A percentile compares a stretch with the other conserved stretches of the same genome.
Conservation (phyloP, 331 rosid genomes). For the Malus hybrid region DNA sequence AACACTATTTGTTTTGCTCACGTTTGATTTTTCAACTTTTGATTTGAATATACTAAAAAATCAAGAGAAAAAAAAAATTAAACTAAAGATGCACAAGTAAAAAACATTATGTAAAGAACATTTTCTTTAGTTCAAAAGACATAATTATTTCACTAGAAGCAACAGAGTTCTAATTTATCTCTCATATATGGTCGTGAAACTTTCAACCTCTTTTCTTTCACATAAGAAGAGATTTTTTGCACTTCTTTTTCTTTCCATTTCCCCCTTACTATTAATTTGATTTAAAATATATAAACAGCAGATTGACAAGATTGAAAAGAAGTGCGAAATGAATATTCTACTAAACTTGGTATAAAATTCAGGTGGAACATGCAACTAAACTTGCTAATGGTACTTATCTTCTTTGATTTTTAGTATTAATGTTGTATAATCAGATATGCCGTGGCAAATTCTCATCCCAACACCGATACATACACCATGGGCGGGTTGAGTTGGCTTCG, state of each 20-base stretch:
- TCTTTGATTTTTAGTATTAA: background rate
- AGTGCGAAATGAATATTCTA: background rate
- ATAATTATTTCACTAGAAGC: too few species aligned
- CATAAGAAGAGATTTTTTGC: too few species aligned
- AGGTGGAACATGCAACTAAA: background rate
- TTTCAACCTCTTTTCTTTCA: too few species aligned
- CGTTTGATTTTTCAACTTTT: too few species aligned
- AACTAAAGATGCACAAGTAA: too few species aligned
- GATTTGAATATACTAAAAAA: too few species aligned
- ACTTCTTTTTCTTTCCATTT: too few species aligned
- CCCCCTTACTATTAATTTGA: background rate
- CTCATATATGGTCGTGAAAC: accelerated
- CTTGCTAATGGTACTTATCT: background rate
- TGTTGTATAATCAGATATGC: background rate
- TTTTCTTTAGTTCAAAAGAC: too few species aligned
- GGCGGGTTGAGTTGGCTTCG: background rate
- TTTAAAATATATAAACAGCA: background rate
- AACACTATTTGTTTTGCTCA: too few species aligned
- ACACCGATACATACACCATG: background rate
- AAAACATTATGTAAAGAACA: too few species aligned
- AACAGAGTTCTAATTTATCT: too few species aligned
- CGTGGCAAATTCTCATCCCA: constrained; percentile 29
- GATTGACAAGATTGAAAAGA: background rate
- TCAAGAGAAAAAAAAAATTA: too few species aligned
- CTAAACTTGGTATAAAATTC: background rate